Evolutionary conservation across 106 monocot species (phyloP).

Genomic region (Apostasia ramifera): DNA sequence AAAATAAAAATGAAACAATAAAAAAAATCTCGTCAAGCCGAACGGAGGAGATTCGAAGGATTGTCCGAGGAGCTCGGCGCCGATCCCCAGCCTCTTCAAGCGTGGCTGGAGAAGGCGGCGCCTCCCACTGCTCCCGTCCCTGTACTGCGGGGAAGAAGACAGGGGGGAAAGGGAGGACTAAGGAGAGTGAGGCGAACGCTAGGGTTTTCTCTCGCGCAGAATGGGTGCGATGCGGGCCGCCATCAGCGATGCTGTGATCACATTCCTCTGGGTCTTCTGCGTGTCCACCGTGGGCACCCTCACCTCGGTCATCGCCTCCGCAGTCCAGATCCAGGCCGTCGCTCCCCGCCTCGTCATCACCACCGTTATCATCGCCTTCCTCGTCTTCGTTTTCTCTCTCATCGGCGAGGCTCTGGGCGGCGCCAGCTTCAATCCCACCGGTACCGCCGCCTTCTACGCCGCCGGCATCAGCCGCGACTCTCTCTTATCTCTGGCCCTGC

Average conservation of each 20-base stretch:
- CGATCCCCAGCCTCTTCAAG: too few relatives aligned
- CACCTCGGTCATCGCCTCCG: conserved; percentile 34
- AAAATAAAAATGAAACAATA: too few relatives aligned
- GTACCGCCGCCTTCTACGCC: conserved; percentile 73
- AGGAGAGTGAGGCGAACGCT: neutral
- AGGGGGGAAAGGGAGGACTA: too few relatives aligned
- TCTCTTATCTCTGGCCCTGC: conserved; percentile 78
- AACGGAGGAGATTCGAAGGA: too few relatives aligned
- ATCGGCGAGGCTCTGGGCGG: conserved; percentile 57
- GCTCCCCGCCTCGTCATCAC: conserved; percentile 33
- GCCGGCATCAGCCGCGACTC: conserved; percentile 53
- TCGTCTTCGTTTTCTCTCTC: conserved; percentile 51
- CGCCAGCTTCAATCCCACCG: conserved; percentile 85
- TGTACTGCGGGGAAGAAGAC: conserved; percentile 12
- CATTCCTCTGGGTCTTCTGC: conserved; percentile 83
- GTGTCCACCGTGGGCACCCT: conserved; percentile 52
- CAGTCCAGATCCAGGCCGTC: conserved; percentile 26
- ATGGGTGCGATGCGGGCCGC: conserved; percentile 44
- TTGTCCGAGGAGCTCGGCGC: too few relatives aligned
- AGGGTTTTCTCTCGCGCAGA: neutral
- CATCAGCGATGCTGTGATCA: conserved; percentile 51
- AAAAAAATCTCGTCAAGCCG: too few relatives aligned
- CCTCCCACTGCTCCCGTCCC: conserved; percentile 6
- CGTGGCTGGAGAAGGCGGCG: too few relatives aligned
- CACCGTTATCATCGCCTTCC: conserved; percentile 36